These are phyloP conservation scores for Hemileccinum rubropunctum DNA, from an alignment of 768 basidiomycete species.

Conservation along the genomic window DNA sequence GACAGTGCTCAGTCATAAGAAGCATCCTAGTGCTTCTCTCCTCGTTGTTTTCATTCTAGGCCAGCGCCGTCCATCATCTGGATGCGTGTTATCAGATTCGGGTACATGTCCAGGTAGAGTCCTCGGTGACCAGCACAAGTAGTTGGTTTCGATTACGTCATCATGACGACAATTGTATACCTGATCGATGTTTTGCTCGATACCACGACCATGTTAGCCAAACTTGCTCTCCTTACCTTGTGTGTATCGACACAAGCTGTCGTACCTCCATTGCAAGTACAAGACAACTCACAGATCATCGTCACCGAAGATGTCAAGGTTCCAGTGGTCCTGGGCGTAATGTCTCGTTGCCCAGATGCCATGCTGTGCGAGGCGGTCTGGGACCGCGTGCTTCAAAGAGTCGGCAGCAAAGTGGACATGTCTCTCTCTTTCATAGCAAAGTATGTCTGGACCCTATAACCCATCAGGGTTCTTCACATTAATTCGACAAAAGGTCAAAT, in stretches of 20 bases:
- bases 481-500: slow-evolving; percentile 47
- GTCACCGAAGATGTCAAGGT: slow-evolving; percentile 37
- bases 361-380: slow-evolving; percentile 76
- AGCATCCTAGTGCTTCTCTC: slow-evolving; percentile 29
- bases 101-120: slow-evolving; percentile 16
- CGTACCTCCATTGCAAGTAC: slow-evolving; percentile 18
- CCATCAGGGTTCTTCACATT: slow-evolving; percentile 7
- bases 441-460: slow-evolving; percentile 42
- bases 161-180: slow-evolving; percentile 20
- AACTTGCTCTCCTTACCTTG: slow-evolving; percentile 17
- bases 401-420: slow-evolving; percentile 63
- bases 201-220: slow-evolving; percentile 18
- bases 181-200: slow-evolving; percentile 1
- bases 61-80: slow-evolving; percentile 11
- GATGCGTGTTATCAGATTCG: slow-evolving; percentile 11
- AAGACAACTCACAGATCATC: slow-evolving; percentile 14
- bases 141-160: too few relatives aligned
- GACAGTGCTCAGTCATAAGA: slow-evolving; percentile 38
- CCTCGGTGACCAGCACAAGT: too few relatives aligned
- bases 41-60: slow-evolving; percentile 31
- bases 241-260: slow-evolving; percentile 12
- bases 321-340: slow-evolving; percentile 54
- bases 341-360: slow-evolving; percentile 81
- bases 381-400: slow-evolving; percentile 63
- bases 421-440: slow-evolving; percentile 70